Percentiles rank a stretch among this genome's conserved stretches.
phyloP scores from a whole-genome alignment of 306 rosid genomes.

The Gastrolobium villosum region DNA sequence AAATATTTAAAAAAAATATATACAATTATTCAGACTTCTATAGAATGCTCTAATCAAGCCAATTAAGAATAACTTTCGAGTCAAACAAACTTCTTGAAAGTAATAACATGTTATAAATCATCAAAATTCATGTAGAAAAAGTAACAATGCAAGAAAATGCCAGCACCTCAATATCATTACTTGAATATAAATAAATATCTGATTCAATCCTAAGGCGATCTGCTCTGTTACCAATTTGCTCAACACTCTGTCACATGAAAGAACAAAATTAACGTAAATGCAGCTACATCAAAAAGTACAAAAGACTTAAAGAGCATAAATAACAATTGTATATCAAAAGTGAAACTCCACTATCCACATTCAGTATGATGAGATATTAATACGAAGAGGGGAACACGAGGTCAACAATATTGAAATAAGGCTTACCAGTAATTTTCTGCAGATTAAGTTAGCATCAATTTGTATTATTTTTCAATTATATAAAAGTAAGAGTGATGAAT shows the following conservation, averaged over 20 bases:
- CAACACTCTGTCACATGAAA: conserved; percentile 73
- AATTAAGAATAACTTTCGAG: conserved; percentile 20
- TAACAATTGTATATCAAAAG: conserved; percentile 23
- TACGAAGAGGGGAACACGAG: neutral
- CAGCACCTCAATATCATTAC: conserved; percentile 86
- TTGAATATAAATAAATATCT: conserved; percentile 84
- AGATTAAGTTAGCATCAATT: neutral
- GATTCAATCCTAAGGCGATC: conserved; percentile 79
- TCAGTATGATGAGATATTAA: conserved; percentile 8
- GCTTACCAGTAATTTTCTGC: conserved; percentile 1
- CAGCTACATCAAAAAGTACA: conserved; percentile 18
- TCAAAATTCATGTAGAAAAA: conserved; percentile 34
- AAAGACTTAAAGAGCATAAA: neutral
- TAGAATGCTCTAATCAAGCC: conserved; percentile 19
- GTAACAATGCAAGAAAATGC: conserved; percentile 3
- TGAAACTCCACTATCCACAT: conserved; percentile 28
- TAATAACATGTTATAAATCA: conserved; percentile 30
- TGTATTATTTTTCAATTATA: conserved; percentile 11
- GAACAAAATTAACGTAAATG: conserved; percentile 23
- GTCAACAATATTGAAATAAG: conserved; percentile 22
- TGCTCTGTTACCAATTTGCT: conserved; percentile 94
- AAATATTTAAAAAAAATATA: conserved; percentile 15
- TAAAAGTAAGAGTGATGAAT: neutral
- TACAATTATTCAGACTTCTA: conserved; percentile 31
- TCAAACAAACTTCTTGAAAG: neutral